Evolutionary conservation across 1,139 yeast species (phyloP).

Genomic region (Insectozyma bohioensis): DNA sequence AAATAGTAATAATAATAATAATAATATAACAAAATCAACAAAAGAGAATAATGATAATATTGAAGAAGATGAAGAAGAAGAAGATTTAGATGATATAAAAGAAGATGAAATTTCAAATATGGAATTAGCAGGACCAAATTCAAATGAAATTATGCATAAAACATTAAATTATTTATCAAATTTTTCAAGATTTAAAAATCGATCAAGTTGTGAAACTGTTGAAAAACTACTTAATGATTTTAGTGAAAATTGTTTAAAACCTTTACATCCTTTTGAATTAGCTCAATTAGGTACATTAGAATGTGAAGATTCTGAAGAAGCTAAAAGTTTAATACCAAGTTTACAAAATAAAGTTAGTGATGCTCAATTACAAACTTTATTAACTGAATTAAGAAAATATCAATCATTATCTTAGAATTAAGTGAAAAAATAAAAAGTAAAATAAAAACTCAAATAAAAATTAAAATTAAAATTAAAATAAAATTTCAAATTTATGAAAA

Average conservation of each 20-base stretch:
- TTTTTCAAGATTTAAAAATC: slow-evolving; percentile 88
- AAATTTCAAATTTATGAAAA: no score
- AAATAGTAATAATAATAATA: slow-evolving; percentile 13
- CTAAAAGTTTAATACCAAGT: slow-evolving; percentile 90
- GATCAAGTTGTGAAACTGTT: slow-evolving; percentile 90
- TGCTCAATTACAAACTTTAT: slow-evolving; percentile 79
- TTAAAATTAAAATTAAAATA: not conserved
- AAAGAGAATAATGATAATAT: slow-evolving; percentile 3
- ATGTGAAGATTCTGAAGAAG: slow-evolving; percentile 97
- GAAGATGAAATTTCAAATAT: slow-evolving; percentile 67
- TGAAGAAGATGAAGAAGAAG: slow-evolving; percentile 26
- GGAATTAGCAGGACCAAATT: slow-evolving; percentile 65
- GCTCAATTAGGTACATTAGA: slow-evolving; percentile 93
- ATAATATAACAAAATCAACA: no score
- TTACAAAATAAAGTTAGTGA: slow-evolving; percentile 77
- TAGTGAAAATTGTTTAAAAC: slow-evolving; percentile 54
- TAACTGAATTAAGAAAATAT: slow-evolving; percentile 79
- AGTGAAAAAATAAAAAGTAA: not conserved
- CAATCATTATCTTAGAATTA: slow-evolving; percentile 39
- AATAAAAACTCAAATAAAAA: slow-evolving; percentile 1
- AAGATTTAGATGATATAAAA: slow-evolving; percentile 44
- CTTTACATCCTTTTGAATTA: slow-evolving; percentile 90
- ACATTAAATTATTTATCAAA: slow-evolving; percentile 84
- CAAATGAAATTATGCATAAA: slow-evolving; percentile 77
- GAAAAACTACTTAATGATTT: slow-evolving; percentile 77